Evolutionary conservation across 1,284 basidiomycete genomes (phyloP).

Genomic region (Ceratobasidium theobromae): DNA sequence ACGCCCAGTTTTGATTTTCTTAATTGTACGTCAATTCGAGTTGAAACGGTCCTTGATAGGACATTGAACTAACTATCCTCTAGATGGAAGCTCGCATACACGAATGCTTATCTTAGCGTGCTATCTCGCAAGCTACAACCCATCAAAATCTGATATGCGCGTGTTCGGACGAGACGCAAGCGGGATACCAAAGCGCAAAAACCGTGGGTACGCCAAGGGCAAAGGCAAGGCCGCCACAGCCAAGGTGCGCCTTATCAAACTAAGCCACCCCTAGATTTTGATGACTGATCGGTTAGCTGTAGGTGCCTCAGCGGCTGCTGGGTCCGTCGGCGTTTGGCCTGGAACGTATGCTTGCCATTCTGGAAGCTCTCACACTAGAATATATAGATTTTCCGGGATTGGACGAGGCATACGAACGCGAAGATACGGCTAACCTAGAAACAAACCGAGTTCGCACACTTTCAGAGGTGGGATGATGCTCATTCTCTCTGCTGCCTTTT

Average conservation of each 20-base stretch:
- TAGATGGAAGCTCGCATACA: conserved; percentile 22
- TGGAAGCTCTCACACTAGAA: conserved; percentile 81
- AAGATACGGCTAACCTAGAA: conserved; percentile 64
- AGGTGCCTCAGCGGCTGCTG: conserved; percentile 76
- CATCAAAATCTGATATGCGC: conserved; percentile 73
- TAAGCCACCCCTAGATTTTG: neutral
- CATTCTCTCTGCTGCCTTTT: neutral
- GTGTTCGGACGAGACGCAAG: conserved; percentile 70
- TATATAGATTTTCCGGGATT: conserved; percentile 47
- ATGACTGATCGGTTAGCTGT: conserved; percentile 1
- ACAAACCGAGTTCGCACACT: conserved; percentile 59
- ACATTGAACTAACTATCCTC: neutral
- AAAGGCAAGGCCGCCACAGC: conserved; percentile 33
- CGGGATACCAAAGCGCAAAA: conserved; percentile 64
- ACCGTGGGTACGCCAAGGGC: conserved; percentile 46
- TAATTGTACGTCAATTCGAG: neutral
- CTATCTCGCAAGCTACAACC: conserved; percentile 86
- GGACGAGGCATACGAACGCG: conserved; percentile 50
- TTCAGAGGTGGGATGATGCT: conserved; percentile 52
- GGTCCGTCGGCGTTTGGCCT: conserved; percentile 82
- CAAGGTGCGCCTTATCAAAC: conserved; percentile 30
- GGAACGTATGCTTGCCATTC: conserved; percentile 80
- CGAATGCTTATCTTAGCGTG: conserved; percentile 65
- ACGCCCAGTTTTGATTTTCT: neutral
- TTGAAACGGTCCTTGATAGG: no score